Percentiles rank a stretch among this genome's conserved stretches.
These are phyloP conservation scores for Linum lewisii DNA, from an alignment of 345 rosid species.

Conservation along the genomic window DNA sequence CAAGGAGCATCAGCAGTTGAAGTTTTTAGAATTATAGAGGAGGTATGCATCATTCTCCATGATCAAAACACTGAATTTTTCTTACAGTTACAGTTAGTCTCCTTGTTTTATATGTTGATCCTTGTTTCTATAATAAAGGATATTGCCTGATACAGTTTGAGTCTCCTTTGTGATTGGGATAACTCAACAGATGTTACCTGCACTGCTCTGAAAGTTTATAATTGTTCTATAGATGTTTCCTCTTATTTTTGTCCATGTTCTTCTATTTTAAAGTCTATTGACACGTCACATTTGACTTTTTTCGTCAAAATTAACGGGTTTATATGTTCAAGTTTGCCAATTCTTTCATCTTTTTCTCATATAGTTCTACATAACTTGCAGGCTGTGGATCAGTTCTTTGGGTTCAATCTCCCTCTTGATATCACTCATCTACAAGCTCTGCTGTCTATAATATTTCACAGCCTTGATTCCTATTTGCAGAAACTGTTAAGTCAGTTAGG, in stretches of 20 bases:
- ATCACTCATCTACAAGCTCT: conserved; percentile 91
- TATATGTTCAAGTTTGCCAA: background rate
- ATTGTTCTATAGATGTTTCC: background rate
- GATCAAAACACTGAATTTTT: conserved; percentile 2
- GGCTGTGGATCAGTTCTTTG: conserved; percentile 91
- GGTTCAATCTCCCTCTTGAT: conserved; percentile 79
- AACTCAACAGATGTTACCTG: conserved; percentile 4
- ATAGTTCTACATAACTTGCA: conserved; percentile 29
- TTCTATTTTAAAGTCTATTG: background rate
- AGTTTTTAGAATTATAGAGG: conserved; percentile 94
- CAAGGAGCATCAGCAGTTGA: conserved; percentile 83
- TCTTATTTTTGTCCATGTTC: conserved; percentile 2
- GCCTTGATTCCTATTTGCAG: conserved; percentile 73
- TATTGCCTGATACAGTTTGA: conserved; percentile 4
- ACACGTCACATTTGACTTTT: too few relatives aligned
- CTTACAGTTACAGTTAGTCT: background rate
- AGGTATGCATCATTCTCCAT: conserved; percentile 36
- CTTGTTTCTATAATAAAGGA: conserved; percentile 1
- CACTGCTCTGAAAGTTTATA: background rate
- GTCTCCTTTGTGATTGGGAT: conserved; percentile 5
- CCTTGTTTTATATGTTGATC: background rate
- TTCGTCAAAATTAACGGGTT: background rate
- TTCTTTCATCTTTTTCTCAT: conserved; percentile 7
- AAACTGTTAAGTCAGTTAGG: conserved; percentile 68
- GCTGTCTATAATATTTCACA: conserved; percentile 74